Base-by-base conservation (phyloP, 805 yeast species). In the Wickerhamiella australiensis region DNA sequence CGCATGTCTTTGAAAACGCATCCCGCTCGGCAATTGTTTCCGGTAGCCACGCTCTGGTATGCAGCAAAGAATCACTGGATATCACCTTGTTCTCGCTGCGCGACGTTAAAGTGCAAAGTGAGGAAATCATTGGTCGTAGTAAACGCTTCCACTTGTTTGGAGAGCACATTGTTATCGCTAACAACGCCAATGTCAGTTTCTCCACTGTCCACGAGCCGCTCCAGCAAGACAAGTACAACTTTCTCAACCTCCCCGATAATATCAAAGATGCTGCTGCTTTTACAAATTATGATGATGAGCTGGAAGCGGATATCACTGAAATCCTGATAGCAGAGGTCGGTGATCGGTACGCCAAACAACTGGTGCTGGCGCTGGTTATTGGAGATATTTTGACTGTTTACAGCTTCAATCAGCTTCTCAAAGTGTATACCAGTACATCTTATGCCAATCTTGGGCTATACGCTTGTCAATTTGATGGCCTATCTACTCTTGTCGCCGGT, bases 401-500 rank as follows among this genome's bases (percentile, higher is more conserved):
- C 46, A 55, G 53, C 35, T 47, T 40, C 9, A 36, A 46, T 18
- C 63, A 59, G 45, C 68, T 72, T 35, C 54, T 59, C 46, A 76
- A 73, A 57, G 23, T 45, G 57, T 65, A 60, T 31, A 66, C 72
- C 56, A 54, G 70, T 18, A 88, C 51, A 21, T 18, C 33, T 13
- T 11, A 18, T 23, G 46, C 42, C 12, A 51, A 51, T 17, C 8
- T 33, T n/a, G 94, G 84, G 62, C 73, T 92, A 63, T 75, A 77
- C 52, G 67, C 80, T 65, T 65, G 82, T 53, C 72, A 76, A 3
- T 67, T 79, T 43, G 75, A 75, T 54, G 84, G 80, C 0, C 70
- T 72, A 52, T 72, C 79, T 0, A 71, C 78, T 15, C 73, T 85
- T 1, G 73, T 85, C 56, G 75, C 85, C 2, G 79, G 90, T 1